Percentiles rank a stretch among this genome's conserved stretches.
phyloP scores from a whole-genome alignment of 768 basidiomycete genomes.

The Boletus pseudo-olivaceus region DNA sequence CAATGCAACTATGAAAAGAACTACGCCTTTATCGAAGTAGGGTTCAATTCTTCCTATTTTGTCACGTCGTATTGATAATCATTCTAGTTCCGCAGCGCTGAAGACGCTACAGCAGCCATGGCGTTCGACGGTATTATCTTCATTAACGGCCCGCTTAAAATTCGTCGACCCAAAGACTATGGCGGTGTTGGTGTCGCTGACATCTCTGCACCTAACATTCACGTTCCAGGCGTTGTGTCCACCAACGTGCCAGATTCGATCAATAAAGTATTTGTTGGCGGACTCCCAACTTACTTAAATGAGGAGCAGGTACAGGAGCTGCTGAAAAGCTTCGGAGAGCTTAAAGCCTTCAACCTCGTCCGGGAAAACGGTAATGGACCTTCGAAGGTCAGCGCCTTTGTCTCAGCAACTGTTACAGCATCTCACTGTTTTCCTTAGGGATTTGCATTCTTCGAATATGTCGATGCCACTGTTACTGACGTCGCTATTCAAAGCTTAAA shows the following conservation, averaged over 20 bases:
- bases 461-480: conserved; percentile 84
- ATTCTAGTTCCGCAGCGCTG: conserved; percentile 90
- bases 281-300: conserved; percentile 90
- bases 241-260: conserved; percentile 96
- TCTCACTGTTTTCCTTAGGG: conserved; percentile 51
- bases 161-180: conserved; percentile 97
- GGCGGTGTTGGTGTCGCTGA: conserved; percentile 54
- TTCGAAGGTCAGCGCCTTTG: conserved; percentile 63
- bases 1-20: conserved; percentile 99
- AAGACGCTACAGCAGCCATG: conserved; percentile 96
- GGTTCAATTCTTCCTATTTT: conserved; percentile 17
- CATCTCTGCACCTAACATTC: conserved; percentile 59
- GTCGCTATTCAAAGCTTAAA: conserved; percentile 94
- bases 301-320: conserved; percentile 99
- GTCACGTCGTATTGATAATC: conserved; percentile 4
- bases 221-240: conserved; percentile 94
- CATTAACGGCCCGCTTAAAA: conserved; percentile 92
- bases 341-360: conserved; percentile 97
- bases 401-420: neutral
- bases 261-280: conserved; percentile 98
- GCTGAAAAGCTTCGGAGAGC: conserved; percentile 94
- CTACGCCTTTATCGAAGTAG: conserved; percentile 96
- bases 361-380: conserved; percentile 86
- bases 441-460: conserved; percentile 99
- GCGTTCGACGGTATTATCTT: conserved; percentile 97